phyloP scores from a whole-genome alignment of 2,329 filamentous ascomycete species.

The Apiospora pterosperma region DNA sequence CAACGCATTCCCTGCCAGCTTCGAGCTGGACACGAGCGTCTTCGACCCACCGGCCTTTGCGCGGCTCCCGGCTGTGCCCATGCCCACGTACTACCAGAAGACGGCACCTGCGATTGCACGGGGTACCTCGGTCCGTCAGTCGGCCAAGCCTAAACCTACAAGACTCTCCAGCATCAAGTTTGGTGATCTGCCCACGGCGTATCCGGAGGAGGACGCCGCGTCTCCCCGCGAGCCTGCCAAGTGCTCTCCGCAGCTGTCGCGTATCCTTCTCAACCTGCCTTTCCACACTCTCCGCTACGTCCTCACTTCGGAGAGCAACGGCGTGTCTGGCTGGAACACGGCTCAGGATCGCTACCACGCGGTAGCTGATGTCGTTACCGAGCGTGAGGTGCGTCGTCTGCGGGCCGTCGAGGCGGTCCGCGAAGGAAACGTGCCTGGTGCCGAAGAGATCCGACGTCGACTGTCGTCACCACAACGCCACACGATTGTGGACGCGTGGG shows the following conservation, averaged over 20 bases:
- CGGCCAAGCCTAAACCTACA: conserved; percentile 34
- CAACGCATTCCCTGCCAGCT: conserved; percentile 56
- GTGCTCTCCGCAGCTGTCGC: conserved; percentile 55
- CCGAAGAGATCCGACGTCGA: conserved; percentile 29
- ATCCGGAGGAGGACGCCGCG: conserved; percentile 25
- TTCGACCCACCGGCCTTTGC: conserved; percentile 32
- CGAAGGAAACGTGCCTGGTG: conserved; percentile 30
- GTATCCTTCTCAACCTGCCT: conserved; percentile 66
- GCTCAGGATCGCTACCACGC: conserved; percentile 44
- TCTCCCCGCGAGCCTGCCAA: conserved; percentile 25
- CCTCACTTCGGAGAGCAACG: conserved; percentile 58
- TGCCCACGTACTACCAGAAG: conserved; percentile 25
- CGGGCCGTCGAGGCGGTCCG: conserved; percentile 41
- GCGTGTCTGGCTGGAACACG: conserved; percentile 48
- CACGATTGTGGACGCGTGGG: conserved; percentile 40
- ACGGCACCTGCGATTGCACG: conserved; percentile 34
- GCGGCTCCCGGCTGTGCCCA: conserved; percentile 42
- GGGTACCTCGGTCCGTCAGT: conserved; percentile 30
- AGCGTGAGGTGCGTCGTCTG: conserved; percentile 55
- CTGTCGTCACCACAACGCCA: conserved; percentile 35
- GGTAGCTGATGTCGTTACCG: conserved; percentile 47
- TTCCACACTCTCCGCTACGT: conserved; percentile 63
- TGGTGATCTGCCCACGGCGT: conserved; percentile 54
- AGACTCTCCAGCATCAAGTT: conserved; percentile 66
- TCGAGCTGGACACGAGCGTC: conserved; percentile 51